Base-by-base conservation (phyloP, 495 filamentous ascomycete species). In the Pyronema domesticum region DNA sequence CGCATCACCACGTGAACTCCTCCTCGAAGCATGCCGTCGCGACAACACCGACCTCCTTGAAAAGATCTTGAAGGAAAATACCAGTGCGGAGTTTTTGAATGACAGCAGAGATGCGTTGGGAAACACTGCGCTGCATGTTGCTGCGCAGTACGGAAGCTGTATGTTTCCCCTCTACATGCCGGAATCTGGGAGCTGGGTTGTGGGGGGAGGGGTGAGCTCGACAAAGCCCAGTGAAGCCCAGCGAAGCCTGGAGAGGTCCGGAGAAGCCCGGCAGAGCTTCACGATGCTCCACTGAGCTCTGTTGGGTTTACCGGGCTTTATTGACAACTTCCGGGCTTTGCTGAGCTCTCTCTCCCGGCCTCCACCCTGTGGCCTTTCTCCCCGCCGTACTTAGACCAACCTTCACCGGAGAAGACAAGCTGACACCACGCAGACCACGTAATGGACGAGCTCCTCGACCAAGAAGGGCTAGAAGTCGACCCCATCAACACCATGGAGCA, bases 381-480 rank as follows among this genome's bases (percentile, higher is more conserved):
- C 23, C 5, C 23, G 23, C 23, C 23, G 23, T 30, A 30, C 23
- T 30, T 30, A 30, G 23, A 30, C 39, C 39, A 43, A 43, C 39
- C 37, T 43, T 4, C 6, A 43, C 11, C 15, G 39, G 11, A 43
- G 13, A 43, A 43, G 15, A 1, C 39, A 13, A 13, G 36, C 45
- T 56, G 53, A 67, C 51, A 47, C 18, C 40, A 15, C 11, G 42
- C 52, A 88, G 85, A 93, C 72, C 89, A 95, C 59, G 76, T 86
- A 17, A 84, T 96, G 71, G 91, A 98, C 70, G 58, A 76, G 53
- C 79, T 98, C 47, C 89, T 98, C 55, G 93, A 98, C 73, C 87
- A 94, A 67, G 80, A 88, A 54, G 85, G 78, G 53, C 82, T 98
- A 68, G 91, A 98, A 74, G 94, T 91, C 67, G 91, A 98, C 73